Conservation (phyloP, 768 basidiomycete genomes). For the Tulasnella sp. region DNA sequence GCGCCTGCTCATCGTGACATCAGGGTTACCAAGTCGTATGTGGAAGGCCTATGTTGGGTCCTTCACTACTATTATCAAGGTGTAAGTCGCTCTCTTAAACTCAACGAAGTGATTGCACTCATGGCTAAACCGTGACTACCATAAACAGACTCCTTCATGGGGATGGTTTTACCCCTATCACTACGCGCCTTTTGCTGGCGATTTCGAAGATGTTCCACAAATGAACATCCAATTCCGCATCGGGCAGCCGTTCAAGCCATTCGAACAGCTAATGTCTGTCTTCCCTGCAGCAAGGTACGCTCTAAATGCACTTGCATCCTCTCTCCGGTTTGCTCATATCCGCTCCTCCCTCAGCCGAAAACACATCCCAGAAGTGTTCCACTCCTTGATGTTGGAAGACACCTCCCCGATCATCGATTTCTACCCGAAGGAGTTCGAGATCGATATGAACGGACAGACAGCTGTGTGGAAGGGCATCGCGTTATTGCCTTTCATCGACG, state of each 20-base stretch:
- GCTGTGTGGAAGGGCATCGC: constrained; percentile 99
- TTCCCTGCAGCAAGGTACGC: constrained; percentile 85
- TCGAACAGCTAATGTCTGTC: constrained; percentile 96
- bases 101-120: constrained; percentile 14
- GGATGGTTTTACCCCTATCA: constrained; percentile 99
- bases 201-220: constrained; percentile 69
- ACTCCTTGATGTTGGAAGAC: constrained; percentile 73
- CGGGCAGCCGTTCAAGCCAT: constrained; percentile 89
- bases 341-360: constrained; percentile 45
- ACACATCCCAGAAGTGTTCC: constrained; percentile 82
- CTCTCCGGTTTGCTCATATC: constrained; percentile 4
- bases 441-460: constrained; percentile 99
- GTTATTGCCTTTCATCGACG: constrained; percentile 89
- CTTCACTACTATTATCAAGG: constrained; percentile 98
- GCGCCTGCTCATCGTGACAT: not conserved
- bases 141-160: constrained; percentile 78
- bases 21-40: constrained; percentile 73
- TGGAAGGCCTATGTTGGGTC: constrained; percentile 95
- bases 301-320: not conserved
- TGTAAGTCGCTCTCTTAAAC: constrained; percentile 37
- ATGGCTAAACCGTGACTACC: not conserved
- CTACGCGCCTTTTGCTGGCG: constrained; percentile 95
- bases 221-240: constrained; percentile 71
- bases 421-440: constrained; percentile 82
- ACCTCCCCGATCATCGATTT: constrained; percentile 93